Base-by-base conservation (phyloP, 1,284 basidiomycete species). In the Cryptococcus sp. region DNA sequence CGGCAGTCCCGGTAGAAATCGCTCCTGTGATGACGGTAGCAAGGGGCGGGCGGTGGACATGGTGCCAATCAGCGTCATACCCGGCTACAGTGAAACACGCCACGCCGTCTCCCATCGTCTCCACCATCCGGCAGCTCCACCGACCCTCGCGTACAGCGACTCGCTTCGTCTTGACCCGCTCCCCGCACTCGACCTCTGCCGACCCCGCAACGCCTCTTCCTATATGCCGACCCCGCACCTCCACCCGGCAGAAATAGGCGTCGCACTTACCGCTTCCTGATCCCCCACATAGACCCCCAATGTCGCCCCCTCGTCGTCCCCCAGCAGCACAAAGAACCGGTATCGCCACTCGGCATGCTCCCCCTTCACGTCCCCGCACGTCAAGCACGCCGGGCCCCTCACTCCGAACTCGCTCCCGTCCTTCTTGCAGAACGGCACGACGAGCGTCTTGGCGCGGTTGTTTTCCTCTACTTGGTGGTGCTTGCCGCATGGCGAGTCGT, bases 1-100 rank as follows among this genome's bases (percentile, higher is more conserved):
- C 3, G 73, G 71, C 0, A 73, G 62, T 1, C 65, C 33, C 3
- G 69, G 71, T 3, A 75, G 56, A 52, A 70, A 66, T 18, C 46
- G 46, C 28, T 52, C 54, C 64, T 66, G 28, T 16, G 4, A 16
- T 12, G 28, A 9, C 28, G 9, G 39, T 36, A n/a, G n/a, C n/a
- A n/a, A n/a, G n/a, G n/a, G n/a, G n/a, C n/a, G 28, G 35, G 9
- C n/a, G 16, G 48, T 33, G 28, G 5, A 33, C 28, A 33, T 33
- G 28, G 28, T 33, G 28, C 28, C 28, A 33, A 9, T 33, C 28
- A 33, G 28, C 28, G 28, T 33, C 28, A 33, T 33, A 33, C 28
- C 28, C 28, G 28, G 28, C 28, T 33, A 33, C 5, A 33, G 9
- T 33, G 5, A 33, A 5, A 33, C 28, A 9, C 28, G 28, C 28